phyloP scores from a whole-genome alignment of 2,329 filamentous ascomycete species.

The Colletotrichum navitas region DNA sequence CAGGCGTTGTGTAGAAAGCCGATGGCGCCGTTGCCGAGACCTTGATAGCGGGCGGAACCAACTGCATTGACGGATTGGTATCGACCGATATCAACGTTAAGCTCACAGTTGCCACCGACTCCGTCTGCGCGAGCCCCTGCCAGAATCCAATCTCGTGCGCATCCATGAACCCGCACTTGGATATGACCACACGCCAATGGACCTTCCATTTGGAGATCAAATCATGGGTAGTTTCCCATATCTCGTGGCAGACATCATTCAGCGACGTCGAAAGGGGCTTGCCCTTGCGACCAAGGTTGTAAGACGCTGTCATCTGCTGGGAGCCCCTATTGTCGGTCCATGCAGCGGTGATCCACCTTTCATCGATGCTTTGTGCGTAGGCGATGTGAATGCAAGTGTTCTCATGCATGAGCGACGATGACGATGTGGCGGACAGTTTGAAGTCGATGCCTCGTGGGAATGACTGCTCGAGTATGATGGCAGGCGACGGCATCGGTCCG shows the following conservation, averaged over 20 bases:
- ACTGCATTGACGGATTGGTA: slow-evolving; percentile 72
- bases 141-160: slow-evolving; percentile 73
- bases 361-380: slow-evolving; percentile 81
- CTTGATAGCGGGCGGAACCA: slow-evolving; percentile 68
- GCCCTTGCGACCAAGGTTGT: slow-evolving; percentile 75
- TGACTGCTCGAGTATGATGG: slow-evolving; percentile 78
- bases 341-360: slow-evolving; percentile 81
- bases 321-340: slow-evolving; percentile 85
- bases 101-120: slow-evolving; percentile 64
- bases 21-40: slow-evolving; percentile 60
- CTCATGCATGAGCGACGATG: slow-evolving; percentile 80
- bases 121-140: slow-evolving; percentile 65
- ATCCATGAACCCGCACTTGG: slow-evolving; percentile 78
- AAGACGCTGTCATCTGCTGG: slow-evolving; percentile 79
- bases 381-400: slow-evolving; percentile 85
- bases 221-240: slow-evolving; percentile 83
- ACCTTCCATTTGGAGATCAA: slow-evolving; percentile 78
- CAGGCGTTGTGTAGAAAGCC: slow-evolving; percentile 71
- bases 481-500: slow-evolving; percentile 72
- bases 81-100: slow-evolving; percentile 75
- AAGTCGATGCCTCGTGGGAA: slow-evolving; percentile 81
- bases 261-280: slow-evolving; percentile 65
- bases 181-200: slow-evolving; percentile 82
- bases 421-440: slow-evolving; percentile 75
- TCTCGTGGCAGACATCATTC: slow-evolving; percentile 76